Evolutionary conservation across 768 basidiomycete genomes (phyloP).

Genomic region (Calocera viscosa): DNA sequence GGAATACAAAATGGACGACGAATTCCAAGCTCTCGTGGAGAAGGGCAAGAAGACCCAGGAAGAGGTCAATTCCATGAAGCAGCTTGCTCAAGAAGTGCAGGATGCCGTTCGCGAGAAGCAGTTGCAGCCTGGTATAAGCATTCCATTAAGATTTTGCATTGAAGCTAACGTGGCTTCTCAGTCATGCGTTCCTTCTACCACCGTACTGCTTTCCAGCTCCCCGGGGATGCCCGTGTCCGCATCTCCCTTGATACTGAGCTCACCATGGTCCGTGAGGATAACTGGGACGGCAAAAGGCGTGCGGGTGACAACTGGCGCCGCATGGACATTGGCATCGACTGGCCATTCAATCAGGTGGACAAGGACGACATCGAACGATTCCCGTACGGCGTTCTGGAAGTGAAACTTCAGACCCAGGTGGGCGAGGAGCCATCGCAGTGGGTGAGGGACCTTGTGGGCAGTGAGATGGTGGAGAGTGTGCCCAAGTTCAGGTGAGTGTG

Average conservation of each 20-base stretch:
- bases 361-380: constrained; percentile 81
- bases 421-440: constrained; percentile 93
- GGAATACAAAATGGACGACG: constrained; percentile 83
- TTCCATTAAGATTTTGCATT: background rate
- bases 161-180: constrained; percentile 23
- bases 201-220: constrained; percentile 96
- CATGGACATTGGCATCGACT: constrained; percentile 84
- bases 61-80: constrained; percentile 89
- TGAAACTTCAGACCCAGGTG: constrained; percentile 91
- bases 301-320: constrained; percentile 85
- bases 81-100: constrained; percentile 94
- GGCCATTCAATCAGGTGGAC: constrained; percentile 67
- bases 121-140: constrained; percentile 59
- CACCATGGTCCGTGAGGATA: constrained; percentile 87
- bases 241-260: constrained; percentile 97
- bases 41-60: constrained; percentile 87
- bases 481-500: constrained; percentile 78
- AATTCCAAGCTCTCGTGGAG: constrained; percentile 72
- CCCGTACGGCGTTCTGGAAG: constrained; percentile 89
- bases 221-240: constrained; percentile 95
- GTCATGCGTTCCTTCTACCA: constrained; percentile 98
- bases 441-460: constrained; percentile 92
- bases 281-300: constrained; percentile 78
- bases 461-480: constrained; percentile 91
- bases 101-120: constrained; percentile 74